These are phyloP conservation scores for Leptomonas seymouri DNA, from an alignment of 208 protist genomes.

Conservation along the genomic window DNA sequence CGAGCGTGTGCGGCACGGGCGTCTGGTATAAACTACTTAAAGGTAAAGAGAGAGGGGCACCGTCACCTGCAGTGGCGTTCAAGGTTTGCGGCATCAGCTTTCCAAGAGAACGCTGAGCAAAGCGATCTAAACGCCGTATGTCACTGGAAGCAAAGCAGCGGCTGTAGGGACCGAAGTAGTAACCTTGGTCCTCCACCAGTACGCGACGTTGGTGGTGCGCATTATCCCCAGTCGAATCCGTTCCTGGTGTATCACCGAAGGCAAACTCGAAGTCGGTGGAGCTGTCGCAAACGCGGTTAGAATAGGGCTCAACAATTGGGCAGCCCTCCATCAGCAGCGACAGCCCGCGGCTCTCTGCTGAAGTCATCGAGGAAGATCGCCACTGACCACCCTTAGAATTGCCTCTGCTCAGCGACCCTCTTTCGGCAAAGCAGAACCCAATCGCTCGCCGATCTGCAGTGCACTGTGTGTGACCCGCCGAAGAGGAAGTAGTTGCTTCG, in stretches of 20 bases:
- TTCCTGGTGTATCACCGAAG: neutral
- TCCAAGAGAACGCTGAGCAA: neutral
- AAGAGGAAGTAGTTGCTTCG: neutral
- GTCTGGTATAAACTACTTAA: neutral
- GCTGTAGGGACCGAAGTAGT: conserved; percentile 46
- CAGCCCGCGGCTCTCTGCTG: conserved; percentile 6
- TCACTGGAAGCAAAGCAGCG: conserved; percentile 37
- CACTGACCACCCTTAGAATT: neutral
- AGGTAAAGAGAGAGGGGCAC: no score
- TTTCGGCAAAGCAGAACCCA: conserved; percentile 39
- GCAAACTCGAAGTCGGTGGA: conserved; percentile 7
- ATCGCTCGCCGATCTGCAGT: conserved; percentile 42
- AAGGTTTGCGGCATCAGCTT: neutral
- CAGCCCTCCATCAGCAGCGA: conserved; percentile 56
- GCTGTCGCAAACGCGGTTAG: conserved; percentile 33
- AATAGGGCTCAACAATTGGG: conserved; percentile 45
- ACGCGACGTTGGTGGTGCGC: neutral
- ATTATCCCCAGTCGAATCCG: conserved; percentile 2
- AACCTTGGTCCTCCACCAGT: conserved; percentile 20
- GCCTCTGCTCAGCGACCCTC: neutral
- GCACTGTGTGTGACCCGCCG: conserved; percentile 30
- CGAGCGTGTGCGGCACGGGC: conserved; percentile 3
- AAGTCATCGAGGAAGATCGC: neutral
- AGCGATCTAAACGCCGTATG: conserved; percentile 10
- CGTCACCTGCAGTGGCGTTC: neutral